phyloP scores from a whole-genome alignment of 306 rosid species.

The Sicyos baderoa region DNA sequence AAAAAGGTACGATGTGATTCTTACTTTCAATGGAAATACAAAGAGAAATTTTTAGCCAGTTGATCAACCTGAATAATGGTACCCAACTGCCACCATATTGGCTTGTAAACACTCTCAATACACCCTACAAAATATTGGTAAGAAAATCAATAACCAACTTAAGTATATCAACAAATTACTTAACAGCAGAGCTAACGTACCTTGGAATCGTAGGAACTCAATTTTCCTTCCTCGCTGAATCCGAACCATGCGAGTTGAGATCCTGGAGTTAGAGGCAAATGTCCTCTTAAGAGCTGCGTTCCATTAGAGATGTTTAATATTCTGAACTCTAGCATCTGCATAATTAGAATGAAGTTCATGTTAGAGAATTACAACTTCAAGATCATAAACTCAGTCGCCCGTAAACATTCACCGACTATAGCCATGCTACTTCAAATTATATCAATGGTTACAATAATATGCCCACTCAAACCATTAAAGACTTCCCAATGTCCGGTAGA shows the following conservation, averaged over 20 bases:
- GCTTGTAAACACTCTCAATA: slow-evolving; percentile 62
- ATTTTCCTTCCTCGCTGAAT: slow-evolving; percentile 75
- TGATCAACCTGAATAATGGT: slow-evolving; percentile 80
- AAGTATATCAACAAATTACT: slow-evolving; percentile 7
- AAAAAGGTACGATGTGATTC: not conserved
- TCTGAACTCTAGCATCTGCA: slow-evolving; percentile 68
- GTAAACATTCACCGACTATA: not conserved
- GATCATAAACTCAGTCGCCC: not conserved
- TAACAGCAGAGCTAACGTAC: slow-evolving; percentile 30
- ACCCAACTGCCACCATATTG: slow-evolving; percentile 92
- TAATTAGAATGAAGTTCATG: slow-evolving; percentile 12
- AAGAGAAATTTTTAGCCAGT: not conserved
- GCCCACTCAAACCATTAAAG: not conserved
- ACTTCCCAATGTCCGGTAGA: not conserved
- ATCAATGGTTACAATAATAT: not conserved
- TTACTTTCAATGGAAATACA: not conserved
- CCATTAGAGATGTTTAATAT: slow-evolving; percentile 49
- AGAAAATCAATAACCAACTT: slow-evolving; percentile 13
- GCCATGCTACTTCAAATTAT: not conserved
- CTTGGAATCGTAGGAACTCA: slow-evolving; percentile 87
- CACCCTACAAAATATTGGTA: slow-evolving; percentile 45
- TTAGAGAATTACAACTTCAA: not conserved
- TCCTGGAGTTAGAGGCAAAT: slow-evolving; percentile 77
- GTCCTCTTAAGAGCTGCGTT: slow-evolving; percentile 49
- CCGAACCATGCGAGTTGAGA: slow-evolving; percentile 83